Evolutionary conservation across 2,329 filamentous ascomycete species (phyloP).

Genomic region (Colletotrichum brevisporum): DNA sequence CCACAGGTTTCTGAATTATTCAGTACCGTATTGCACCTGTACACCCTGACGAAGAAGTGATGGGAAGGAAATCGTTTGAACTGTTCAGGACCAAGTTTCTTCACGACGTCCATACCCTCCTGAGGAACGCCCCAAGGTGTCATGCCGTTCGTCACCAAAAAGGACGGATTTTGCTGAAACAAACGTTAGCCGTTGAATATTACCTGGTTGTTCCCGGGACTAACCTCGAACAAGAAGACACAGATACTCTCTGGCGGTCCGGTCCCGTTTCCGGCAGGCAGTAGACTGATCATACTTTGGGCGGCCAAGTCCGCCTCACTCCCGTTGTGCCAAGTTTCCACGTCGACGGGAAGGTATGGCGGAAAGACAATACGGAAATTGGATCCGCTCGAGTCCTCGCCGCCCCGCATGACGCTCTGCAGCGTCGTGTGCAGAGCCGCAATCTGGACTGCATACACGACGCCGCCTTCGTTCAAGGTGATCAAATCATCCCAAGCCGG

Average conservation of each 20-base stretch:
- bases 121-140: constrained; percentile 55
- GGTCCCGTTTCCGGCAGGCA: constrained; percentile 48
- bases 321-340: constrained; percentile 51
- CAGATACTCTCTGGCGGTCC: constrained; percentile 58
- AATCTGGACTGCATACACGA: constrained; percentile 57
- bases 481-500: constrained; percentile 67
- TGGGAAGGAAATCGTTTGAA: constrained; percentile 69
- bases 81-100: constrained; percentile 58
- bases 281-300: constrained; percentile 60
- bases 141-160: constrained; percentile 48
- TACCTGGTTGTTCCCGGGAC: constrained; percentile 39
- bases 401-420: constrained; percentile 49
- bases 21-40: constrained; percentile 66
- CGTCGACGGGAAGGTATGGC: constrained; percentile 54
- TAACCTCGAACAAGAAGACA: constrained; percentile 68
- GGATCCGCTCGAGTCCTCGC: constrained; percentile 42
- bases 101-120: constrained; percentile 53
- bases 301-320: constrained; percentile 58
- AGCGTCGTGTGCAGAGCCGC: constrained; percentile 62
- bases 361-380: constrained; percentile 56
- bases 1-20: constrained; percentile 26
- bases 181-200: constrained; percentile 1
- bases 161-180: constrained; percentile 61
- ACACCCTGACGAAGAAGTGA: constrained; percentile 70
- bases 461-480: constrained; percentile 54